Evolutionary conservation across 1,139 yeast genomes (phyloP).

Genomic region (Diutina rugosa): DNA sequence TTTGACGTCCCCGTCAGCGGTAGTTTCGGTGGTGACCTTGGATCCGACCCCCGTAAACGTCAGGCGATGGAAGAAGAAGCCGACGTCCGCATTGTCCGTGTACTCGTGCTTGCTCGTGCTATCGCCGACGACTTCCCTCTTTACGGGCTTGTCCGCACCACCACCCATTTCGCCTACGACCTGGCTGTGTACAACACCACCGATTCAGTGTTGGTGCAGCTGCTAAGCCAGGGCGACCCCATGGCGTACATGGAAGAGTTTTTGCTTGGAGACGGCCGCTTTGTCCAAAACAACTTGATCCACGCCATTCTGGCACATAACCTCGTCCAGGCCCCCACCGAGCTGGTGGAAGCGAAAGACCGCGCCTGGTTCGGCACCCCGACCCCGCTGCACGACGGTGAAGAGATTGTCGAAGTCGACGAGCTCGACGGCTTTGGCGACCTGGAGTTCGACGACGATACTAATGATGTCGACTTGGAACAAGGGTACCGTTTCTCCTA

Average conservation of each 20-base stretch:
- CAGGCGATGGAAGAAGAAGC: slow-evolving; percentile 21
- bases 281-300: slow-evolving; percentile 28
- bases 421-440: slow-evolving; percentile 7
- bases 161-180: slow-evolving; percentile 18
- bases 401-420: slow-evolving; percentile 2
- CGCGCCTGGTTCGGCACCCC: slow-evolving; percentile 11
- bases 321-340: slow-evolving; percentile 4
- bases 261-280: slow-evolving; percentile 19
- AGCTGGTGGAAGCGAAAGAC: slow-evolving; percentile 8
- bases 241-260: neutral
- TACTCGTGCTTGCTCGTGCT: slow-evolving; percentile 33
- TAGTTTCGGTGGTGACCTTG: slow-evolving; percentile 13
- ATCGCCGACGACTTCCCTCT: slow-evolving; percentile 35
- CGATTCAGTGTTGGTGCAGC: slow-evolving; percentile 10
- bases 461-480: neutral
- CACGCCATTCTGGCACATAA: slow-evolving; percentile 17
- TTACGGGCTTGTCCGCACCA: slow-evolving; percentile 38
- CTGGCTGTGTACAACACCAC: slow-evolving; percentile 12
- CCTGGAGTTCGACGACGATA: slow-evolving; percentile 8
- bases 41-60: slow-evolving; percentile 2
- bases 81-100: slow-evolving; percentile 37
- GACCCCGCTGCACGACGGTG: slow-evolving; percentile 5
- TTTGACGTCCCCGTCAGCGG: slow-evolving; percentile 63
- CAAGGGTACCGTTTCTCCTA: neutral
- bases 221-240: neutral